Evolutionary conservation across 805 yeast genomes (phyloP).

Genomic region (Lipomyces orientalis): DNA sequence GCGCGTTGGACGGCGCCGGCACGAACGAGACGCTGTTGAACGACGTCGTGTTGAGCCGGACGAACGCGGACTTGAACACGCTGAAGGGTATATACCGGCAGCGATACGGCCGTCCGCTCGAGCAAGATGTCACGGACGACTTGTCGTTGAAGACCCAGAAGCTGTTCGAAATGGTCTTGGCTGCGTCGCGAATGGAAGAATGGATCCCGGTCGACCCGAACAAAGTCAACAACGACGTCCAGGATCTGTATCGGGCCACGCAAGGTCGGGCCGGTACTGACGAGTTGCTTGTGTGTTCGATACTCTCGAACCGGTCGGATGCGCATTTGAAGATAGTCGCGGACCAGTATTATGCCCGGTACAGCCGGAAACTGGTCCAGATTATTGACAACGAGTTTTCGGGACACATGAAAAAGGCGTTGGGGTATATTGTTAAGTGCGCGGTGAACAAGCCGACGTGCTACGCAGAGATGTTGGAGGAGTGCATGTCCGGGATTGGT

Average conservation of each 20-base stretch:
- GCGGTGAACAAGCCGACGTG: conserved; percentile 32
- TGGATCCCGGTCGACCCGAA: conserved; percentile 29
- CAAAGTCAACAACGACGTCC: conserved; percentile 32
- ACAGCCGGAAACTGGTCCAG: conserved; percentile 30
- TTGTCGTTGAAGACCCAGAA: conserved; percentile 37
- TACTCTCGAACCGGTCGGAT: conserved; percentile 36
- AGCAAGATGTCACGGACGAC: conserved; percentile 32
- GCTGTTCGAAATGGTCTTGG: conserved; percentile 35
- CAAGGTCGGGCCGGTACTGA: conserved; percentile 35
- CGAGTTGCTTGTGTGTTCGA: conserved; percentile 37
- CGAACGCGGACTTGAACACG: conserved; percentile 36
- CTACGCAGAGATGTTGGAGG: conserved; percentile 37
- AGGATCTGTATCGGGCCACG: conserved; percentile 34
- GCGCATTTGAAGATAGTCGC: conserved; percentile 33
- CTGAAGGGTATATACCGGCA: conserved; percentile 35
- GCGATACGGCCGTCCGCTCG: conserved; percentile 30
- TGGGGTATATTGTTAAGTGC: conserved; percentile 34
- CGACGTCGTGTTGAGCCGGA: conserved; percentile 35
- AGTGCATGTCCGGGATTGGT: conserved; percentile 39
- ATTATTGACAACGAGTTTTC: conserved; percentile 36
- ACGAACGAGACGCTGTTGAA: conserved; percentile 37
- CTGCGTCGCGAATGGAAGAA: conserved; percentile 31
- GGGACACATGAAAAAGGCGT: conserved; percentile 39
- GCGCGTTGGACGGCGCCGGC: conserved; percentile 37
- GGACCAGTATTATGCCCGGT: conserved; percentile 19